A percentile compares a stretch with the other conserved stretches of the same genome.
These are phyloP conservation scores for Triticum urartu DNA, from an alignment of 176 grass and related monocot genomes.

Conservation along the genomic window DNA sequence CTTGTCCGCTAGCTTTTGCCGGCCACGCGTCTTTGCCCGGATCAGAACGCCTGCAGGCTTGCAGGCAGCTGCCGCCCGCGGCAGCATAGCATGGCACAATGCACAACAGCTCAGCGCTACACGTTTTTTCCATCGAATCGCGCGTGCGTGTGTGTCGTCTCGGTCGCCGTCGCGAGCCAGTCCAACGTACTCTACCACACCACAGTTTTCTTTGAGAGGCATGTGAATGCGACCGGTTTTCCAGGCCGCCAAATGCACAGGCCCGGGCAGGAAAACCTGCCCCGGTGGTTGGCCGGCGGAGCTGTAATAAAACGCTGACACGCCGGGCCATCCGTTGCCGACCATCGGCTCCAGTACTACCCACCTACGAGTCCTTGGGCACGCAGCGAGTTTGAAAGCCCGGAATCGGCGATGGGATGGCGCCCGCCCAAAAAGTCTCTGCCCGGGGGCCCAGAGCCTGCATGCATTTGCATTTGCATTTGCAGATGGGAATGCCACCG, in stretches of 20 bases:
- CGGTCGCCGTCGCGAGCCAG: neutral
- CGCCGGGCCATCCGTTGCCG: neutral
- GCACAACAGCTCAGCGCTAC: neutral
- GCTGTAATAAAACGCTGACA: neutral
- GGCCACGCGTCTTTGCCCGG: neutral
- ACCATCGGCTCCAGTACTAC: neutral
- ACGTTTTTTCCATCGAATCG: neutral
- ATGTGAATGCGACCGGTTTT: neutral
- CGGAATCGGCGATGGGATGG: neutral
- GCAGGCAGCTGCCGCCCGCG: neutral
- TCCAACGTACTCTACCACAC: neutral
- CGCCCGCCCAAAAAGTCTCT: neutral
- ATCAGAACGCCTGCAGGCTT: neutral
- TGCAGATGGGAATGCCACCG: neutral
- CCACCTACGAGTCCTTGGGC: neutral
- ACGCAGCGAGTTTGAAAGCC: neutral
- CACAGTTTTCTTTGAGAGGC: neutral
- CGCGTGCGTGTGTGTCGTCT: neutral
- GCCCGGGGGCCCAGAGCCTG: neutral
- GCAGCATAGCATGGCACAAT: neutral
- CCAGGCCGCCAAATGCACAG: neutral
- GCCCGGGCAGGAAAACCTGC: neutral
- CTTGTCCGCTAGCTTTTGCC: neutral
- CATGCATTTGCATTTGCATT: neutral
- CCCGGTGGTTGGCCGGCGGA: neutral